Evolutionary conservation across 371 early-diverging fungal genomes (phyloP).

Genomic region (Lichtheimia ramosa): DNA sequence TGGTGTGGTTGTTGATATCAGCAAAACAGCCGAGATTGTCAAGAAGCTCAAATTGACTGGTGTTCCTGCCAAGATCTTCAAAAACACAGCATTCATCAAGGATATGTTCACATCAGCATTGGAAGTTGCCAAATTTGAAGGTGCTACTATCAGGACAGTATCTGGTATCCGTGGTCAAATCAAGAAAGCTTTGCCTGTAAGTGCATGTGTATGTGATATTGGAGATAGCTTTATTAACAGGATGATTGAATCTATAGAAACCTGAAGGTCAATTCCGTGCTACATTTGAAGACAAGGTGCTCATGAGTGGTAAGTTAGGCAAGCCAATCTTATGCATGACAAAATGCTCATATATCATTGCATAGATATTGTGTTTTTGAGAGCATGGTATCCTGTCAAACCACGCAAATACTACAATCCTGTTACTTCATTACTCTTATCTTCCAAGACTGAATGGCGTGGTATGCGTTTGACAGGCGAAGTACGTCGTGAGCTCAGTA

Average conservation of each 20-base stretch:
- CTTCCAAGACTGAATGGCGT: constrained; percentile 73
- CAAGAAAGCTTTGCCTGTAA: constrained; percentile 82
- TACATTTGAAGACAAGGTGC: constrained; percentile 98
- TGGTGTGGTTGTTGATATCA: constrained; percentile 92
- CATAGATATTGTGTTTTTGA: constrained; percentile 95
- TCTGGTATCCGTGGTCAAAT: constrained; percentile 98
- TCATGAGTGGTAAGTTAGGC: constrained; percentile 69
- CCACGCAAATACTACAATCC: constrained; percentile 95
- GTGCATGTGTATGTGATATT: background rate
- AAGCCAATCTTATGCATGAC: background rate
- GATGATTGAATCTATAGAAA: constrained; percentile 44
- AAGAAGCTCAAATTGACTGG: constrained; percentile 99
- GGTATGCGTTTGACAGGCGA: constrained; percentile 92
- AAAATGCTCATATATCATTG: background rate
- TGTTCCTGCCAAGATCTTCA: constrained; percentile 89
- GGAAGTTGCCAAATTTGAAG: constrained; percentile 99
- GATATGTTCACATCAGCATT: constrained; percentile 99
- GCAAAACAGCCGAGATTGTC: constrained; percentile 88
- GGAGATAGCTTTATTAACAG: background rate
- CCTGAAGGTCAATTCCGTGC: constrained; percentile 97
- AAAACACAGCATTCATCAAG: constrained; percentile 98
- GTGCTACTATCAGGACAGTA: constrained; percentile 94
- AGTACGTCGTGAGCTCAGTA: constrained; percentile 75
- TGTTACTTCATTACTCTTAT: constrained; percentile 83
- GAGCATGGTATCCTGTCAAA: constrained; percentile 96